Base-by-base conservation (phyloP, 2,329 filamentous ascomycete genomes). In the Fusarium udum region DNA sequence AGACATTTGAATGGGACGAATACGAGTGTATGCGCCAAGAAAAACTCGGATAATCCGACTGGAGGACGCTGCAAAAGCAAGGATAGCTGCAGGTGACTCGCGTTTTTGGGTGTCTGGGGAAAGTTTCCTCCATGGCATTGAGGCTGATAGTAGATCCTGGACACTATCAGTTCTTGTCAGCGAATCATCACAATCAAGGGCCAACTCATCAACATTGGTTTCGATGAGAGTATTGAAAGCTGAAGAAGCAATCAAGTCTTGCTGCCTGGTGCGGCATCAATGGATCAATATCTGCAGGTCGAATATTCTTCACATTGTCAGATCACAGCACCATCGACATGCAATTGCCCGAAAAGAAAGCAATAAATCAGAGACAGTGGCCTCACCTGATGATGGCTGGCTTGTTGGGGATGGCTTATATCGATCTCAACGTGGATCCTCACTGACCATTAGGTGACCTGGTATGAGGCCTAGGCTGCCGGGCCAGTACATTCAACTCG, bases 1-100 rank as follows among this genome's bases (percentile, higher is more conserved):
- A 62, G 37, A 42, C 22, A 63, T 40, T 56, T 61, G 43, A 61
- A 58, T 56, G 58, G 56, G 49, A 53, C 53, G 51, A 71, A 77
- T 74, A 78, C 75, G 76, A 78, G 71, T 46, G 28, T 51, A 45
- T 59, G 37, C 43, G 24, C 57, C 42, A 69, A 53, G 56, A 42
- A 34, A 36, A 64, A 26, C 34, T 57, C 61, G 42, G 37, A 66
- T 61, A 49, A 69, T 67, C 48, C 60, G 52, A 74, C 39, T 56
- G 62, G 74, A 36, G 52, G 39, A 53, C 28, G 53, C 49, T 28
- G 32, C 49, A 40, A 42, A 61, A 43, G 37, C 15, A 49, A 49
- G 36, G 31, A 31, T 32, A 43, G 31, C 52, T 70, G 59, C 66
- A 70, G 40, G 46, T 40, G 37, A 43, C 24, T 42, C 39, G 61